A percentile compares a stretch with the other conserved stretches of the same genome.
These are phyloP conservation scores for Clohesyomyces aquaticus DNA, from an alignment of 495 filamentous ascomycete genomes.

Conservation along the genomic window DNA sequence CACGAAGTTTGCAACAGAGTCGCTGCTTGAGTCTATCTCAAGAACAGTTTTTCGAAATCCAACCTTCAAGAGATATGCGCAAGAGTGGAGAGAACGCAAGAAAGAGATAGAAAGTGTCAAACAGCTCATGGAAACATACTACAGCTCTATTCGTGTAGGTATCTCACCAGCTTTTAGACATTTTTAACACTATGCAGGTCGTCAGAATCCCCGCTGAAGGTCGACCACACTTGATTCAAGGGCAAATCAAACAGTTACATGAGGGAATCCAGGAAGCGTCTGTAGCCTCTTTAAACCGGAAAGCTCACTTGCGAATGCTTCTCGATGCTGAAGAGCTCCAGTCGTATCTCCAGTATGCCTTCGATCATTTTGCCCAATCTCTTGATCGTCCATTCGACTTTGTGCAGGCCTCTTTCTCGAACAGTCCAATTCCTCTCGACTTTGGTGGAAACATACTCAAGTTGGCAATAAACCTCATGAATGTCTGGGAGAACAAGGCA, in stretches of 20 bases:
- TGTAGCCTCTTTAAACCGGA: no score
- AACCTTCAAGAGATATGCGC: slow-evolving; percentile 14
- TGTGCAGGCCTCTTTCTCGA: slow-evolving; percentile 52
- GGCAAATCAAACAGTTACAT: no score
- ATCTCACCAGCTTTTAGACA: no score
- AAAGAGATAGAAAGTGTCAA: no score
- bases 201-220: no score
- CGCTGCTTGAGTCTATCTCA: no score
- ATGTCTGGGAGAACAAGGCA: slow-evolving; percentile 35
- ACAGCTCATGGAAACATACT: no score
- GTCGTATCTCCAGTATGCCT: slow-evolving; percentile 55
- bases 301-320: slow-evolving; percentile 52
- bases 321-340: slow-evolving; percentile 57
- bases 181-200: no score
- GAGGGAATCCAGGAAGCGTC: no score
- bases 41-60: not conserved
- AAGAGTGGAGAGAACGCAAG: no score
- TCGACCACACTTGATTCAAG: no score
- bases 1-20: slow-evolving; percentile 4
- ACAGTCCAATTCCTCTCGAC: slow-evolving; percentile 54
- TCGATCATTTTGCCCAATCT: slow-evolving; percentile 59
- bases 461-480: slow-evolving; percentile 54
- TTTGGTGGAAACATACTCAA: slow-evolving; percentile 60
- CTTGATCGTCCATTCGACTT: slow-evolving; percentile 62
- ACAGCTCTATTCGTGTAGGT: no score